These are phyloP conservation scores for Ustilago trichophora DNA, from an alignment of 1,284 basidiomycete species.

Conservation along the genomic window DNA sequence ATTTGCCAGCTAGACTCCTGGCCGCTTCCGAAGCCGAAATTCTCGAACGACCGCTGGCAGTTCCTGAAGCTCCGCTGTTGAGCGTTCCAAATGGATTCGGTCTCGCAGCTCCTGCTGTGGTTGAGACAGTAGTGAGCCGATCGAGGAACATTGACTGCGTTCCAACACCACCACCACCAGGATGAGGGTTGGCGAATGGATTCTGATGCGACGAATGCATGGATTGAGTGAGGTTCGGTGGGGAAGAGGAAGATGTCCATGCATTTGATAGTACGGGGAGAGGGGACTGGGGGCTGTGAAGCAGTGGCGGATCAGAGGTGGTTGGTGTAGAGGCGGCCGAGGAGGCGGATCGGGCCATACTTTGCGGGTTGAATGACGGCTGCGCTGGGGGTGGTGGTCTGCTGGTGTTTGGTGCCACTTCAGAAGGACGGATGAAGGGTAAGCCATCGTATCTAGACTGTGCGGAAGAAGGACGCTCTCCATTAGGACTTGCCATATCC, in stretches of 20 bases:
- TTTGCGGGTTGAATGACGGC: not conserved
- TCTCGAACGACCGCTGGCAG: constrained; percentile 30
- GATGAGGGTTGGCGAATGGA: not conserved
- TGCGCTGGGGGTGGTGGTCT: not conserved
- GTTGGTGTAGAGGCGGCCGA: constrained; percentile 1
- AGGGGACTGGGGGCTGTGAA: not conserved
- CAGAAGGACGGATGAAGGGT: not conserved
- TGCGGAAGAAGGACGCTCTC: not conserved
- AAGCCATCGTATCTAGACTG: constrained; percentile 7
- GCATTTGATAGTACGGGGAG: constrained; percentile 6
- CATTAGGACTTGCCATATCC: not conserved
- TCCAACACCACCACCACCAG: not conserved
- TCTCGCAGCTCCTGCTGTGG: not conserved
- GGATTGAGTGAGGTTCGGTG: constrained; percentile 13
- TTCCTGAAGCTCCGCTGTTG: constrained; percentile 37
- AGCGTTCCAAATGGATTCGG: constrained; percentile 38
- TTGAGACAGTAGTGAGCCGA: no score
- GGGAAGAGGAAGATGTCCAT: constrained; percentile 4
- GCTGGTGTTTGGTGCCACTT: not conserved
- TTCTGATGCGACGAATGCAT: not conserved
- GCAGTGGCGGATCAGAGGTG: not conserved
- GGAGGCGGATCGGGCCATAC: constrained; percentile 1
- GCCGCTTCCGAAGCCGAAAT: constrained; percentile 48
- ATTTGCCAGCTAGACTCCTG: constrained; percentile 40
- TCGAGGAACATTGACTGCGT: constrained; percentile 30